Evolutionary conservation across 139 green algal genomes (phyloP).

Genomic region (Microglena sp.): DNA sequence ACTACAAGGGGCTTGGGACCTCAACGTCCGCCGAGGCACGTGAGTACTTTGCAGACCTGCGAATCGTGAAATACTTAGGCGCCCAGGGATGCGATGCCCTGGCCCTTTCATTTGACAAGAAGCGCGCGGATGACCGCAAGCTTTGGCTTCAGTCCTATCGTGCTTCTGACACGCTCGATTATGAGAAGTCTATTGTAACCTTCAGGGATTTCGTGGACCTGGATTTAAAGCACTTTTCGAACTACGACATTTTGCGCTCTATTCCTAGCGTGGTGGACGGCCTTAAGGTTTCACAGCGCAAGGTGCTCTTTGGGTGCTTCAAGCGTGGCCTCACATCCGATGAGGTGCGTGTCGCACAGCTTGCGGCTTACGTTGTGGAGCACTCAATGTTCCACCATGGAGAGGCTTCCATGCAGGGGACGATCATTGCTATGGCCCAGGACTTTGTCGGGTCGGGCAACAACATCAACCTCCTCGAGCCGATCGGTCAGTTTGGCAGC

Average conservation of each 20-base stretch:
- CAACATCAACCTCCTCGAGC: conserved; percentile 18
- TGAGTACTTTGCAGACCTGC: conserved; percentile 15
- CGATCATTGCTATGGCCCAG: conserved; percentile 25
- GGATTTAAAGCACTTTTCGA: conserved; percentile 18
- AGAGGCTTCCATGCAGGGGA: conserved; percentile 10
- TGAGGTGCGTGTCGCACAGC: conserved; percentile 15
- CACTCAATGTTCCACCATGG: conserved; percentile 18
- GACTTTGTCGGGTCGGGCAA: conserved; percentile 21
- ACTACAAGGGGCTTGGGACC: conserved; percentile 28
- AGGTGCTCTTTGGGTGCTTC: conserved; percentile 10
- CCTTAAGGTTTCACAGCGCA: conserved; percentile 15
- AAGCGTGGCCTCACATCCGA: background rate
- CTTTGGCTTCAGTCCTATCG: conserved; percentile 5
- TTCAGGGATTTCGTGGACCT: conserved; percentile 17
- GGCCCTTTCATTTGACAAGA: conserved; percentile 17
- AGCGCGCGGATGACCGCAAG: conserved; percentile 14
- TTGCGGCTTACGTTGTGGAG: conserved; percentile 11
- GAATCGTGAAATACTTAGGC: conserved; percentile 27
- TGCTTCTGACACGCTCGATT: background rate
- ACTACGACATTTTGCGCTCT: conserved; percentile 7
- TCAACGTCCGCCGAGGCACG: conserved; percentile 6
- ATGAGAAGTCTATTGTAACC: background rate
- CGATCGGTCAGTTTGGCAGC: conserved; percentile 14
- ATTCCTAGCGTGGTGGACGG: conserved; percentile 13
- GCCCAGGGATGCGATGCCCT: conserved; percentile 6